Percentiles rank a stretch among this genome's conserved stretches.
Conservation (phyloP, 768 basidiomycete species). For the Aureoboletus auriporus region DNA sequence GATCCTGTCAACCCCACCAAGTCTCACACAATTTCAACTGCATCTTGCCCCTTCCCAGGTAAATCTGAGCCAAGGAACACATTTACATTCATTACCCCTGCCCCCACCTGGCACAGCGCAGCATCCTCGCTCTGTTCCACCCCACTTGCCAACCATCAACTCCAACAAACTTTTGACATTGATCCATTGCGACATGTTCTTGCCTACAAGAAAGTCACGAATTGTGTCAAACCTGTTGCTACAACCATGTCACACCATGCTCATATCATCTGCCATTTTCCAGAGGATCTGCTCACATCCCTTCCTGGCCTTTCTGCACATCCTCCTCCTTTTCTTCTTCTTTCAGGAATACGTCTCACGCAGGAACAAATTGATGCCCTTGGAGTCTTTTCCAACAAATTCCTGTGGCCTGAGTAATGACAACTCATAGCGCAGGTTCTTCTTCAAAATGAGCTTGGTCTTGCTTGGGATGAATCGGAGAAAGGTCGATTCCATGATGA, state of each 20-base stretch:
- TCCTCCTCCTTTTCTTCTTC: too few species aligned
- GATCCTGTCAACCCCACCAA: background rate
- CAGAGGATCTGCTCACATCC: conserved; percentile 31
- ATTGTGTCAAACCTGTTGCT: conserved; percentile 30
- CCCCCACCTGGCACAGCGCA: background rate
- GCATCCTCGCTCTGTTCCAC: background rate
- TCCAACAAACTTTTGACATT: background rate
- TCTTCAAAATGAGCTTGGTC: conserved; percentile 25
- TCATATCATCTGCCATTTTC: conserved; percentile 26
- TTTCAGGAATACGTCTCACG: background rate
- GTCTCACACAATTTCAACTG: background rate
- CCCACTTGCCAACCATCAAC: background rate
- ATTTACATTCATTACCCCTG: too few species aligned
- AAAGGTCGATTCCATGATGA: conserved; percentile 31
- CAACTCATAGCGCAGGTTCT: conserved; percentile 21
- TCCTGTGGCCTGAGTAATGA: conserved; percentile 3
- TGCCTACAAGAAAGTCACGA: conserved; percentile 33
- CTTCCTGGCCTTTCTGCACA: conserved; percentile 9
- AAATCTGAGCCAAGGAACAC: too few species aligned
- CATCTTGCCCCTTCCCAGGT: background rate
- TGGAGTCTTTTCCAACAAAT: background rate
- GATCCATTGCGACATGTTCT: background rate
- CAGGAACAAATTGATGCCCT: background rate
- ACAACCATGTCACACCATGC: conserved; percentile 29
- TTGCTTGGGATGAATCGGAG: conserved; percentile 39